phyloP scores from a whole-genome alignment of 352 stramenopile species.

The Phytophthora ramorum region DNA sequence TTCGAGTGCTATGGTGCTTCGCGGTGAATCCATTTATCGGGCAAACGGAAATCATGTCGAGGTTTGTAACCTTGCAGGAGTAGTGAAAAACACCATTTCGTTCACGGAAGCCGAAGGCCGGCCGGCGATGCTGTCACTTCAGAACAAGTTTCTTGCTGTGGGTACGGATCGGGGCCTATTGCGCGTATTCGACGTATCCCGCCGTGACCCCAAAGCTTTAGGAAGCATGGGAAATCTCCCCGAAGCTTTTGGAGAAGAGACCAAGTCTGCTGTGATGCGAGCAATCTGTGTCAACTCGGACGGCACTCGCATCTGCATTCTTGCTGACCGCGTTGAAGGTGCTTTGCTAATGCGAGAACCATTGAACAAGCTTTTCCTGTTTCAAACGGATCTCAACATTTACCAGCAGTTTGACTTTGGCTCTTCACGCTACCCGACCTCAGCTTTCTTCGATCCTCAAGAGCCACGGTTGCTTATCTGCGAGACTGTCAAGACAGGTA shows the following conservation, averaged over 20 bases:
- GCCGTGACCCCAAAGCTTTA: slow-evolving; percentile 86
- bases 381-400: slow-evolving; percentile 90
- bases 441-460: slow-evolving; percentile 91
- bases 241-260: slow-evolving; percentile 66
- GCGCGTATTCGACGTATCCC: slow-evolving; percentile 90
- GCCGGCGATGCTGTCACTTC: slow-evolving; percentile 83
- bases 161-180: slow-evolving; percentile 86
- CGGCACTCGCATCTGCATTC: slow-evolving; percentile 89
- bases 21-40: slow-evolving; percentile 90
- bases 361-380: slow-evolving; percentile 90
- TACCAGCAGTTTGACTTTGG: slow-evolving; percentile 93
- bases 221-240: slow-evolving; percentile 85
- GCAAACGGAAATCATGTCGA: slow-evolving; percentile 88
- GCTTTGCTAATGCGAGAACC: slow-evolving; percentile 85
- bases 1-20: slow-evolving; percentile 74
- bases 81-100: slow-evolving; percentile 88
- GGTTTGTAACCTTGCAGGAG: slow-evolving; percentile 88
- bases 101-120: slow-evolving; percentile 93
- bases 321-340: slow-evolving; percentile 82
- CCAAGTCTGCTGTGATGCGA: slow-evolving; percentile 60
- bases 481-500: slow-evolving; percentile 72
- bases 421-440: slow-evolving; percentile 66
- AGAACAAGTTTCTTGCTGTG: slow-evolving; percentile 92
- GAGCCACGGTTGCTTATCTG: slow-evolving; percentile 90
- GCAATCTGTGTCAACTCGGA: slow-evolving; percentile 88